Conservation (phyloP, 495 filamentous ascomycete species). For the Trypethelium eluteriae region DNA sequence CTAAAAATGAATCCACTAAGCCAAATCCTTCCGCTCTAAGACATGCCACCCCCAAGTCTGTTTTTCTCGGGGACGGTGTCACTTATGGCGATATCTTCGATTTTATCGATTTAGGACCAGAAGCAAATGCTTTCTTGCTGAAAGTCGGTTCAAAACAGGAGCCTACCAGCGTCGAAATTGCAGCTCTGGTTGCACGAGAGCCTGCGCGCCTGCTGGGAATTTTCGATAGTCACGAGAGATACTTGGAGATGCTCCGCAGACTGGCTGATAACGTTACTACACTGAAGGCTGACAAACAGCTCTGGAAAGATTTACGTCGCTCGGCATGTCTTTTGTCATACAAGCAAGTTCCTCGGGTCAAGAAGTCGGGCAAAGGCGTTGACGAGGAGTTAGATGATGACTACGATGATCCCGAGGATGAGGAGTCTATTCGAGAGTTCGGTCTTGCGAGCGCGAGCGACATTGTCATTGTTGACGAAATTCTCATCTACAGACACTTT, state of each 20-base stretch:
- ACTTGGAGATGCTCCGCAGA: conserved; percentile 68
- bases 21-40: conserved; percentile 30
- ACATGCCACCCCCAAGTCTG: conserved; percentile 55
- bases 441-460: conserved; percentile 59
- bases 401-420: conserved; percentile 52
- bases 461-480: conserved; percentile 79
- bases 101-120: conserved; percentile 84
- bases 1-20: background rate
- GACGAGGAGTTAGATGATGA: conserved; percentile 40
- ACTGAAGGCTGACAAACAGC: conserved; percentile 68
- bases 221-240: conserved; percentile 73
- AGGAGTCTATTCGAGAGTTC: conserved; percentile 68
- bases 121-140: conserved; percentile 81
- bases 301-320: conserved; percentile 67
- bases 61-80: conserved; percentile 67
- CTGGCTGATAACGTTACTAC: conserved; percentile 60
- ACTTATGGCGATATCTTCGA: conserved; percentile 86
- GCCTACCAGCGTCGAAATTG: conserved; percentile 78
- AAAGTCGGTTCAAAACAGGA: conserved; percentile 83
- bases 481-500: conserved; percentile 76
- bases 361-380: conserved; percentile 27
- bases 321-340: conserved; percentile 73
- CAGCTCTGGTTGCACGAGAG: conserved; percentile 65
- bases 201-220: conserved; percentile 70
- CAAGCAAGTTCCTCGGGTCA: conserved; percentile 53